Evolutionary conservation across 2,329 filamentous ascomycete species (phyloP).

Genomic region (Colletotrichum gloeosporioides): DNA sequence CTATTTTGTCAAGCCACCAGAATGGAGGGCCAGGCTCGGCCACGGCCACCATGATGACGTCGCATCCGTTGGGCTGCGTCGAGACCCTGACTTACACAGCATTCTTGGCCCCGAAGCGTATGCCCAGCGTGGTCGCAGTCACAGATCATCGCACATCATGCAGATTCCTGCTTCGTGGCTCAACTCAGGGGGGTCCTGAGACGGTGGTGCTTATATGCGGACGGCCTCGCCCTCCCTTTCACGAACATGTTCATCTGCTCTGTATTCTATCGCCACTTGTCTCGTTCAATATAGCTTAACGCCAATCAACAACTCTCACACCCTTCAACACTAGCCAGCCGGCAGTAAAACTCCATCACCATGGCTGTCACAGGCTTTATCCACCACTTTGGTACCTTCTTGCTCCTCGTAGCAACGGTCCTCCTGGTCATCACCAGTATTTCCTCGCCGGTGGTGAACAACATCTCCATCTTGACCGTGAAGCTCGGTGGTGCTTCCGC

Average conservation of each 20-base stretch:
- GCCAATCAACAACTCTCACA: neutral
- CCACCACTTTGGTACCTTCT: constrained; percentile 62
- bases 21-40: neutral
- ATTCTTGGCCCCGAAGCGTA: constrained; percentile 7
- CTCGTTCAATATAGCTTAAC: neutral
- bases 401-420: constrained; percentile 60
- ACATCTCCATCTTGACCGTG: constrained; percentile 60
- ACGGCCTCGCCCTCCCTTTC: constrained; percentile 2
- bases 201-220: constrained; percentile 19
- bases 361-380: constrained; percentile 57
- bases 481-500: constrained; percentile 43
- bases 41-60: constrained; percentile 18
- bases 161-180: constrained; percentile 7
- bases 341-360: constrained; percentile 26
- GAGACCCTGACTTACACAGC: constrained; percentile 15
- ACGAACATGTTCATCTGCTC: neutral
- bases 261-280: neutral
- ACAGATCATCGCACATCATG: constrained; percentile 15
- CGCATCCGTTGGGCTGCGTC: constrained; percentile 1
- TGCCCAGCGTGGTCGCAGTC: constrained; percentile 5
- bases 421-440: constrained; percentile 65
- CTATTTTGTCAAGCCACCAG: neutral
- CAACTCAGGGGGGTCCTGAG: neutral
- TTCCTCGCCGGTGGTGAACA: constrained; percentile 62
- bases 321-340: neutral